Evolutionary conservation across 2,329 filamentous ascomycete species (phyloP), one percentile per base, ranked within the genome.

Genomic region (Cordyceps sp.): DNA sequence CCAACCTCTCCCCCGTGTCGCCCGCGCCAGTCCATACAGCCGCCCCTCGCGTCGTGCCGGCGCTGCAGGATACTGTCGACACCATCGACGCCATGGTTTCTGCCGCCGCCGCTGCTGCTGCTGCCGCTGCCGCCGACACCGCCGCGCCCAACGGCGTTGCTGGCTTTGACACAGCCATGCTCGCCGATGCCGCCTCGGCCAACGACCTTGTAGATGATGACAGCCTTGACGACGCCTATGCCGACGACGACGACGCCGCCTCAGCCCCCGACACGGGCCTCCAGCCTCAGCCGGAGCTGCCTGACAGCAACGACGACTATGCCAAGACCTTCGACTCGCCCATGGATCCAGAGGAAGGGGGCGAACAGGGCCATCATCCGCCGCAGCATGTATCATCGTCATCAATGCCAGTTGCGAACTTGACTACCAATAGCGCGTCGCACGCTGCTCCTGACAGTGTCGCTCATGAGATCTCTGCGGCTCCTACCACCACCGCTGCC

Each of bases 41-140:
- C 34, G 59, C 61, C 18, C 51, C 63, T 29, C 49, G 60, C 33
- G 53, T 61, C 37, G 58, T 68, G 33, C 64, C 65, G 21, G 51
- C 54, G 18, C 61, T 70, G 35, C 64, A 69, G 45, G 54, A 66
- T 37, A 64, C 62, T 33, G 64, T 63, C 42, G 64, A 68, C 39
- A 58, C 53, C 37, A 53, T 65, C 37, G 59, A 60, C 53, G 56
- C 54, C 45, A 64, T 62, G 55, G 54, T 55, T 36, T 53, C 50
- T 36, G 54, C 49, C 24, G 54, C 46, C 30, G 39, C 45, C 14
- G 25, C 31, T 15, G 15, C 16, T 15, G 19, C 24, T 5, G 20
- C 29, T 33, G 45, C 44, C 33, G 45, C 46, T 36, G 52, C 52
- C 44, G 45, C 48, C 39, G 51, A 53, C 44, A n/a, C n/a, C n/a